These are phyloP conservation scores for Thelephora aurantiotincta DNA, from an alignment of 768 basidiomycete species.

Conservation along the genomic window DNA sequence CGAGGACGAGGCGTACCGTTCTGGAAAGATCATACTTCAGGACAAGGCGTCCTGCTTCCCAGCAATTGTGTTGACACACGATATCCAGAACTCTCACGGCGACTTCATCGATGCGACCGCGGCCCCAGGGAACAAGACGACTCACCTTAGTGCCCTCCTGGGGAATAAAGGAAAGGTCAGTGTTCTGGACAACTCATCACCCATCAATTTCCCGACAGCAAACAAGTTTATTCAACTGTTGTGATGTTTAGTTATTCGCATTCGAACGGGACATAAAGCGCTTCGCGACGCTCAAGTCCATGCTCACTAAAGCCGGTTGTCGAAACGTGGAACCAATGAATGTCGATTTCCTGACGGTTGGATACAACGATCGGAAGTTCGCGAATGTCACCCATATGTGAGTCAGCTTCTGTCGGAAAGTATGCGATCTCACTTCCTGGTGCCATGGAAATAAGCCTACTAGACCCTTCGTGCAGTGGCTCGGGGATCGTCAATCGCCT, in stretches of 20 bases:
- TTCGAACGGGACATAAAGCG: constrained; percentile 81
- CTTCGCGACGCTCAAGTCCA: constrained; percentile 69
- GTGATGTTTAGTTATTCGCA: constrained; percentile 49
- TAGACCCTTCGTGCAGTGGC: constrained; percentile 95
- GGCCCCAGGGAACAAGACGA: constrained; percentile 97
- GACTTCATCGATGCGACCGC: constrained; percentile 88
- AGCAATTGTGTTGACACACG: constrained; percentile 73
- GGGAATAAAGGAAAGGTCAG: constrained; percentile 63
- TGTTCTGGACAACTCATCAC: constrained; percentile 1
- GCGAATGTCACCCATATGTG: constrained; percentile 75
- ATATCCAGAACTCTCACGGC: constrained; percentile 26
- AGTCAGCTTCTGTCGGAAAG: constrained; percentile 13
- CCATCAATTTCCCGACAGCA: background rate
- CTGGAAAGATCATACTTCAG: constrained; percentile 82
- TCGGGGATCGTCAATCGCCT: constrained; percentile 86
- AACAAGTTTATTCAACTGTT: background rate
- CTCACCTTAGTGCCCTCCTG: constrained; percentile 86
- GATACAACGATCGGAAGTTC: constrained; percentile 53
- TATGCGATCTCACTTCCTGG: no score
- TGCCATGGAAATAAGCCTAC: constrained; percentile 33
- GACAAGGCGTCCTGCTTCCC: constrained; percentile 99
- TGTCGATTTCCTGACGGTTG: constrained; percentile 71
- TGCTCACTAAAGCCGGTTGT: constrained; percentile 79
- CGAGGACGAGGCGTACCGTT: constrained; percentile 55
- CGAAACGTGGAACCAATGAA: constrained; percentile 64